Base-by-base conservation (phyloP, 2,329 filamentous ascomycete genomes). In the Neoscytalidium dimidiatum region DNA sequence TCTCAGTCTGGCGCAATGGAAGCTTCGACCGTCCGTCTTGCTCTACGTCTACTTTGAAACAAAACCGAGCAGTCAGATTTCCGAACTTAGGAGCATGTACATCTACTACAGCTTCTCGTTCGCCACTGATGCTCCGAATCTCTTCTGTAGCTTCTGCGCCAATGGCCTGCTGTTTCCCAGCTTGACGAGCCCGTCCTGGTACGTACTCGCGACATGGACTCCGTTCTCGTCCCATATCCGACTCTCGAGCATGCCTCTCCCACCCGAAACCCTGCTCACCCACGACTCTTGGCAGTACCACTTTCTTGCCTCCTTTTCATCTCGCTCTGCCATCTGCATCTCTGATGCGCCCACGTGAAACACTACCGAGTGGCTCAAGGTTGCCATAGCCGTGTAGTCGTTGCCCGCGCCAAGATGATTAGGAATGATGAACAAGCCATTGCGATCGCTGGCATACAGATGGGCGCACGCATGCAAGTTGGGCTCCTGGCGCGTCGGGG, bases 381-480 rank as follows among this genome's bases (percentile, higher is more conserved):
- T 73, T 0, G 74, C 73, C 70, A 77, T 75, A 9, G 71, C 69
- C 3, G 69, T 72, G 51, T 69, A 75, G 4, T 73, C 69, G 48
- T 72, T 48, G 2, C 68, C 69, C 2, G 66, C 66, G 5, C 67
- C 67, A 7, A 77, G 69, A 17, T 84, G 80, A 23, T 83, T 83
- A 2, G 82, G 77, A 2, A 86, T 79, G 49, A 85, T 73, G 71
- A 83, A 82, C 13, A 86, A 73, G 19, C 82, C 83, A 64, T 87
- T 87, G 26, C 82, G 80, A 68, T 87, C 85, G 35, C 82, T 84
- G 0, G 84, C 82, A 69, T 86, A 87, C 48, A 86, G 75, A 71
- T 88, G 85, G 3, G 84, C 84, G 68, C 83, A 85, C 0, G 84
- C 81, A 67, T 87, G 85, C 19, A 87, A 72, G 67, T 87, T 87